Evolutionary conservation across 306 rosid genomes (phyloP), one percentile per base, ranked within the genome.

Genomic region (Vachellia pachyceras): DNA sequence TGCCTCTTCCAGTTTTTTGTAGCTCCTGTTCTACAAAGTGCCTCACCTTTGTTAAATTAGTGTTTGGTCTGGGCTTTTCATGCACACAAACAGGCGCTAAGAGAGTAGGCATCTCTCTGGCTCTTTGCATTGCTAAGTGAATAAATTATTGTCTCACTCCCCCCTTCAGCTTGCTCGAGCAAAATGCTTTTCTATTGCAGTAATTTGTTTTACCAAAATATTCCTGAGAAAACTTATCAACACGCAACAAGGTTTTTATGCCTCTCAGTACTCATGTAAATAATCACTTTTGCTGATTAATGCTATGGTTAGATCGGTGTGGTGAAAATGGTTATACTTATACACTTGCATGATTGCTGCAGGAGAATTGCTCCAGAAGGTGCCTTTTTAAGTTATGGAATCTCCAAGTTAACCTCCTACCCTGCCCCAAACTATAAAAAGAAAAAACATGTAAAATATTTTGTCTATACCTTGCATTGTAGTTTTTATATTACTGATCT

Each of bases 351-450:
- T 65, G 50, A 78, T 83, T 83, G 77, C 55, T 77, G 76, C 85
- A 80, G 89, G 79, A 82, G 75, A 82, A 76, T 82, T 76, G 82
- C 75, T 86, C 69, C 79, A 69, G 81, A 69, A 79, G 79, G 70
- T 64, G 83, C 87, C 73, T 49, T 83, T 83, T 80, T 73, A 77
- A 77, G 81, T 83, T 86, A 76, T 70, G 77, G 82, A 75, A 60
- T 23, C 77, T 86, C 71, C 83, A 41, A 77, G 83, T 80, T 82
- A 80, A 86, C 80, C 77, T 77, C 72, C 77, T 78, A 69, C 60
- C 77, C 35, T 77, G 71, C 80, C 73, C 52, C 77, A 65, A 49
- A 83, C 46, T 47, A 58, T 66, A 57, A 68, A 49, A 77, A 67
- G 60, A 72, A 79, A 35, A 47, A 49, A 37, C 79, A 69, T 83